Evolutionary conservation across 1,139 yeast genomes (phyloP).

Genomic region (Suhomyces anneliseae): DNA sequence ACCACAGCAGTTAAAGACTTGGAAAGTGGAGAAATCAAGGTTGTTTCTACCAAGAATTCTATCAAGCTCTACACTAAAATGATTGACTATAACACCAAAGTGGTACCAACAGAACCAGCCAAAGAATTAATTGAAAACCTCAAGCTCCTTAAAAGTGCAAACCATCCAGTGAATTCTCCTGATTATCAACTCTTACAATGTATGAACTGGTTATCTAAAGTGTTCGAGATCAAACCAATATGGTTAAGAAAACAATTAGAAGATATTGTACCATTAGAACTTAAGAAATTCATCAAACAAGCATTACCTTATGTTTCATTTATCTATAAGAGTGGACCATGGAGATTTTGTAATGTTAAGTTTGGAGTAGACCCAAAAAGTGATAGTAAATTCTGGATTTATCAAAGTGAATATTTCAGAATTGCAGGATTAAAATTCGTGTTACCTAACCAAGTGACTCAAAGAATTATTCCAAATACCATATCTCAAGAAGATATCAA

Average conservation of each 20-base stretch:
- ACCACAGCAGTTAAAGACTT: slow-evolving; percentile 64
- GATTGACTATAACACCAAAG: slow-evolving; percentile 33
- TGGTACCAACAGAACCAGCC: slow-evolving; percentile 34
- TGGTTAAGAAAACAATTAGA: slow-evolving; percentile 83
- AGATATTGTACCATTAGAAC: slow-evolving; percentile 53
- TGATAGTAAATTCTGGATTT: slow-evolving; percentile 55
- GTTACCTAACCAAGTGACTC: slow-evolving; percentile 7
- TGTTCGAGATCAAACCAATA: slow-evolving; percentile 73
- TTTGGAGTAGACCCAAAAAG: slow-evolving; percentile 77
- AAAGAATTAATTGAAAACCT: slow-evolving; percentile 39
- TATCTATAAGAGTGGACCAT: slow-evolving; percentile 85
- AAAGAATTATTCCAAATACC: slow-evolving; percentile 20
- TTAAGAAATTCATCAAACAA: slow-evolving; percentile 57
- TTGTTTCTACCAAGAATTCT: slow-evolving; percentile 37
- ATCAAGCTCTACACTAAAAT: slow-evolving; percentile 50
- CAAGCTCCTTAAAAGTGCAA: slow-evolving; percentile 24
- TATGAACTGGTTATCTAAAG: slow-evolving; percentile 48
- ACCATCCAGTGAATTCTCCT: slow-evolving; percentile 26
- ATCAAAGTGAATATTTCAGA: slow-evolving; percentile 86
- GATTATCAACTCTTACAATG: slow-evolving; percentile 43
- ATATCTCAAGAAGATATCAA: slow-evolving; percentile 9
- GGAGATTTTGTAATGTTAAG: slow-evolving; percentile 85
- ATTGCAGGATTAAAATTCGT: slow-evolving; percentile 37
- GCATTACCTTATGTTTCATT: slow-evolving; percentile 85
- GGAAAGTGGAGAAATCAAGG: slow-evolving; percentile 56